Evolutionary conservation across 75 land plant species (phyloP), one percentile per base, ranked within the genome.

Genomic region (Chamaecyparis obtusa): DNA sequence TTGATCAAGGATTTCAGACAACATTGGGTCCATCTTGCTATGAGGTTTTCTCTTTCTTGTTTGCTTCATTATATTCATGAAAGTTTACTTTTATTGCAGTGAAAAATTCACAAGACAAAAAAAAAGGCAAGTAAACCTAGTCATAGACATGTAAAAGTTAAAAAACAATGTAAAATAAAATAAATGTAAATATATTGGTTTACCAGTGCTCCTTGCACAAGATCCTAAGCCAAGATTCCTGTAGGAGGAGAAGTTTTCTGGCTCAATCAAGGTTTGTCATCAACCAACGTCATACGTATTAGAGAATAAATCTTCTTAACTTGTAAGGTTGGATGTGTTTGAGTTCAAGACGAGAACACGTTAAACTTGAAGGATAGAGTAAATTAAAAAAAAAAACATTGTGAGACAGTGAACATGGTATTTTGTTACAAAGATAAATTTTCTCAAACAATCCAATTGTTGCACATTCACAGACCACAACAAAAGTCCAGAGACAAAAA

Each of bases 121-220:
- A 16, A 44, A 83, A 83, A 43, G 15, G 46, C 67, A 75, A 85
- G 35, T 48, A 85, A 33, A 24, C 35, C 32, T 60, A 49, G 17
- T 27, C 69, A 64, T 21, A 64, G n/a, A 32, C 76, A 72, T 33
- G 15, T 1, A 10, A 33, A 72, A 72, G 15, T 9, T 44, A 44
- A 8, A 32, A 11, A 72, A 30, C 33, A 72, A 8, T 72, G 32
- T 9, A 72, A 32, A 83, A 84, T 17, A 35, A 49, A 13, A 33
- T 41, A 14, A 24, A 88, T 33, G 76, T 30, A 60, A 41, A 17
- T 14, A 79, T 33, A 46, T 71, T 33, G 57, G 84, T 94, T 91
- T 94, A 97, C 99, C 90, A 93, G 93, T 78, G 91, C 88, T 86
- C 99, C 99, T 93, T 97, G 99, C 75, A 97, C 89, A 74, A 97